Conservation (phyloP, 2,329 filamentous ascomycete species). For the Alternaria sp. region DNA sequence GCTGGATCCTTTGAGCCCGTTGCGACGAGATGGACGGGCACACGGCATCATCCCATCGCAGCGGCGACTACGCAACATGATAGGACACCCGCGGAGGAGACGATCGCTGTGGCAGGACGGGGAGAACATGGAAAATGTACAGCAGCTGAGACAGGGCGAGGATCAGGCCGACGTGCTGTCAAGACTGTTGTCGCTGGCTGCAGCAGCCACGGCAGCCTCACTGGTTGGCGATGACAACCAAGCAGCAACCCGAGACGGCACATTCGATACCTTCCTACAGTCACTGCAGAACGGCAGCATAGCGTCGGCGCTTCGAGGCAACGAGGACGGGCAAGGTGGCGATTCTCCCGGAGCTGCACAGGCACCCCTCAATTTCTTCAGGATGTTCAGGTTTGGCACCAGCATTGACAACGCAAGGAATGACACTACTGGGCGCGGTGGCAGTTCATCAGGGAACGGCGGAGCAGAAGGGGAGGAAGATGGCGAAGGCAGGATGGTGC, state of each 20-base stretch:
- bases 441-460: slow-evolving; percentile 31
- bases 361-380: slow-evolving; percentile 71
- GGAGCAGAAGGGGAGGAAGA: slow-evolving; percentile 48
- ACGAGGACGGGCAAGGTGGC: slow-evolving; percentile 52
- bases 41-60: slow-evolving; percentile 51
- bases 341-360: slow-evolving; percentile 53
- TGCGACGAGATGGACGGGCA: slow-evolving; percentile 43
- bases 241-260: slow-evolving; percentile 66
- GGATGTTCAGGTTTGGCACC: slow-evolving; percentile 73
- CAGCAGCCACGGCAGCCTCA: slow-evolving; percentile 70
- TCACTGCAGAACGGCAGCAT: slow-evolving; percentile 68
- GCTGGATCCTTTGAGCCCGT: slow-evolving; percentile 28
- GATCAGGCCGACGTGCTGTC: slow-evolving; percentile 70
- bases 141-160: slow-evolving; percentile 60
- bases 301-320: slow-evolving; percentile 63
- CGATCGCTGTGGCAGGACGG: slow-evolving; percentile 56
- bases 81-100: slow-evolving; percentile 59
- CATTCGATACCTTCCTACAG: slow-evolving; percentile 69
- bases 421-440: slow-evolving; percentile 37
- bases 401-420: slow-evolving; percentile 43
- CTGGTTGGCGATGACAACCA: slow-evolving; percentile 68
- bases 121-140: slow-evolving; percentile 38
- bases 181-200: slow-evolving; percentile 68
- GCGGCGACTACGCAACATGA: slow-evolving; percentile 53
- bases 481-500: slow-evolving; percentile 67